phyloP scores from a whole-genome alignment of 2,329 filamentous ascomycete genomes.

The Eurotiales sp. region DNA sequence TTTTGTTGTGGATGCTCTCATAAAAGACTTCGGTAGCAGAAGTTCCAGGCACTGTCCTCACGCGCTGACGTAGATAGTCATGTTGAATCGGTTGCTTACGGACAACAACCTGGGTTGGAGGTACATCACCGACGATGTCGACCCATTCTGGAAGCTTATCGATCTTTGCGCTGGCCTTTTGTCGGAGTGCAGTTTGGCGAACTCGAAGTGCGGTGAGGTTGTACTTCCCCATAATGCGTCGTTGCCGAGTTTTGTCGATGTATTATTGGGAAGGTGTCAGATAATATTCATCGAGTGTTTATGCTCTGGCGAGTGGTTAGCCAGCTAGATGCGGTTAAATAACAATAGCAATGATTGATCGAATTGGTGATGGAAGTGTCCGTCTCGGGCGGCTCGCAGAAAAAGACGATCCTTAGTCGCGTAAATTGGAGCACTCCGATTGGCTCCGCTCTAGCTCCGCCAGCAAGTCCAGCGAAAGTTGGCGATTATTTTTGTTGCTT shows the following conservation, averaged over 20 bases:
- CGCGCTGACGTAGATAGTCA: slow-evolving; percentile 37
- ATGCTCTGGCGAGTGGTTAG: neutral
- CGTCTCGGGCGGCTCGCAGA: slow-evolving; percentile 15
- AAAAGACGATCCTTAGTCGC: slow-evolving; percentile 31
- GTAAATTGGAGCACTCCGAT: slow-evolving; percentile 32
- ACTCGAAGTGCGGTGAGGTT: slow-evolving; percentile 46
- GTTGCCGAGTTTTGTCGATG: neutral
- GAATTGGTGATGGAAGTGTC: neutral
- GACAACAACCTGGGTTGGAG: slow-evolving; percentile 58
- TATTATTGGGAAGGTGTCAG: neutral
- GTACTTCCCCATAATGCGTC: slow-evolving; percentile 41
- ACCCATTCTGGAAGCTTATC: slow-evolving; percentile 50
- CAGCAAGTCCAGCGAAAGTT: slow-evolving; percentile 16
- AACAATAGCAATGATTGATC: neutral
- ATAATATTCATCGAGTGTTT: neutral
- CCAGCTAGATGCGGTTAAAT: neutral
- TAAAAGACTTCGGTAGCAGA: slow-evolving; percentile 33
- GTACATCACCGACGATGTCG: slow-evolving; percentile 53
- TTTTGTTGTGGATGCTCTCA: slow-evolving; percentile 33
- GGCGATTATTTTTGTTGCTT: neutral
- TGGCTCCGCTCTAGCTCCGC: slow-evolving; percentile 34
- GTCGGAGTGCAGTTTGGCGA: slow-evolving; percentile 39
- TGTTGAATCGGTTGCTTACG: slow-evolving; percentile 53
- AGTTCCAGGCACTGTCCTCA: slow-evolving; percentile 28
- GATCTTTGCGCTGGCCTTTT: slow-evolving; percentile 35